Evolutionary conservation across 2,329 filamentous ascomycete species (phyloP), one percentile per base, ranked within the genome.

Genomic region (Plenodomus tracheiphilus): DNA sequence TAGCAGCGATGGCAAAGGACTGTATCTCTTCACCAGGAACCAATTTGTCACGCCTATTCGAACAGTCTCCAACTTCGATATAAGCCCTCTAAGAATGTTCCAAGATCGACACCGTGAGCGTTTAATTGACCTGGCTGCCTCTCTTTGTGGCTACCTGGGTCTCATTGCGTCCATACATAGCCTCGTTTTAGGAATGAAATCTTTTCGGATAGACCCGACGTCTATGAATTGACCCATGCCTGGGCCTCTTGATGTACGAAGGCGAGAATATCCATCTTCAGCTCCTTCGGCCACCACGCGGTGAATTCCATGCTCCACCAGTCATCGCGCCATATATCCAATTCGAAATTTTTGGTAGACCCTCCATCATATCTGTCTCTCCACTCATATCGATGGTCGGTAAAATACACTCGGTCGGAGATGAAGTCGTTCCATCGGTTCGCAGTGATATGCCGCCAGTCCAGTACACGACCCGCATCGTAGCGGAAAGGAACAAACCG

Each of bases 11-110:
- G 28, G 28, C 28, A 25, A 25, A 10, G 10, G n/a, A n/a, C n/a
- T 25, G 22, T 25, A 25, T 10, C 5, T 25, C 8, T 11, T 11
- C 28, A 32, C 4, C 57, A 61, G 68, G 68, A 70, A 71, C 66
- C 64, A 71, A 70, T 66, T 71, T 71, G 68, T 71, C 69, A 70
- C 69, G 69, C 69, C 65, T 70, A 54, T 62, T 57, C 68, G 68
- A 70, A 71, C 19, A 65, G 58, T 55, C 51, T 38, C 62, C 35
- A 56, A 63, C 66, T 71, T 69, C 66, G 66, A 51, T 55, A 69
- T 64, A 69, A 63, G 69, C 68, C 67, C 65, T 71, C 68, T 71
- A 61, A 67, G 62, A 68, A 70, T 66, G 68, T 71, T 71, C 69
- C 69, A 63, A 71, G 69, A 71, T 54, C 37, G 40, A 64, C 39